Percentiles rank a stretch among this genome's conserved stretches.
Conservation (phyloP, 495 filamentous ascomycete genomes). For the Xylaria castorea region DNA sequence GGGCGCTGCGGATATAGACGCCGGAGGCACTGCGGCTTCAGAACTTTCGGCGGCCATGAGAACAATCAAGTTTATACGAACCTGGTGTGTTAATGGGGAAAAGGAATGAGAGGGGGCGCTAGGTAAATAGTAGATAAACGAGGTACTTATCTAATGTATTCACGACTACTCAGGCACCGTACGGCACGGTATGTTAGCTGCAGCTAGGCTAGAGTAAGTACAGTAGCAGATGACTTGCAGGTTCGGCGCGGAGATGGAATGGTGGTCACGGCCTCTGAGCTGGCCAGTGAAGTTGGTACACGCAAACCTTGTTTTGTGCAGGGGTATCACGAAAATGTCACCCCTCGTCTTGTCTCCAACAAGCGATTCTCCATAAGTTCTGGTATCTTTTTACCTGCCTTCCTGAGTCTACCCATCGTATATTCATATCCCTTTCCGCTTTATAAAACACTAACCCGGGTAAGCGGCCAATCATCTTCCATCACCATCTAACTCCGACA, state of each 20-base stretch:
- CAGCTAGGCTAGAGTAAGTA: slow-evolving; percentile 3
- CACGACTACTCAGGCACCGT: not conserved
- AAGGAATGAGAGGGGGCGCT: slow-evolving; percentile 1
- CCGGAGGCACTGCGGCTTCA: slow-evolving; percentile 33
- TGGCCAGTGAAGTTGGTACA: slow-evolving; percentile 15
- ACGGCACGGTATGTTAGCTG: not conserved
- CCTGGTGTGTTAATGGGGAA: not conserved
- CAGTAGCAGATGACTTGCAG: slow-evolving; percentile 20
- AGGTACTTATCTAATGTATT: slow-evolving; percentile 2
- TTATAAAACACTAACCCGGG: not conserved
- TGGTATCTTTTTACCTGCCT: not conserved
- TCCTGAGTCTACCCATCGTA: not conserved
- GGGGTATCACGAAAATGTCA: slow-evolving; percentile 1
- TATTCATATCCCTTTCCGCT: not conserved
- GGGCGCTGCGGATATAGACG: slow-evolving; percentile 41
- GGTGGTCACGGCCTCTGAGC: not conserved
- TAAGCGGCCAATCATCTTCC: not conserved
- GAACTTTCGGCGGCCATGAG: slow-evolving; percentile 13
- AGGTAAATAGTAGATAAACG: not conserved
- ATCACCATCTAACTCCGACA: not conserved
- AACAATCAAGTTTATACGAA: not conserved
- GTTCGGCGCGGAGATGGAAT: not conserved
- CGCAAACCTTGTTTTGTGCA: slow-evolving; percentile 3
- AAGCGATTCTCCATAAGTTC: not conserved
- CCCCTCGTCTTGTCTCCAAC: slow-evolving; percentile 6